Conservation (phyloP, 305 asterid species). For the Solanum hybrid region DNA sequence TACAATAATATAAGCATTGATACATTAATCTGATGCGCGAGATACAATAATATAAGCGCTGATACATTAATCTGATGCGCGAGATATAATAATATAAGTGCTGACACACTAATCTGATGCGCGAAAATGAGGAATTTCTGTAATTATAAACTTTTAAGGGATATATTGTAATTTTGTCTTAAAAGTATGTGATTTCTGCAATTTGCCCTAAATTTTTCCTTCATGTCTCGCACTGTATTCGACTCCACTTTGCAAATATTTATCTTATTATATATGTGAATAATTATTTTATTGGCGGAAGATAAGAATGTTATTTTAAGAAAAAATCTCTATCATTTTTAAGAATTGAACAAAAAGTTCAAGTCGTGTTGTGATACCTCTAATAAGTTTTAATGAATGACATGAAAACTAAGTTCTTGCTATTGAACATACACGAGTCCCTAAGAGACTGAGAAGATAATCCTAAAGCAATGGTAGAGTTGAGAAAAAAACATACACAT, state of each 20-base stretch:
- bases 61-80: too few species aligned
- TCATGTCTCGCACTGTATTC: fast-evolving
- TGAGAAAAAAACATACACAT: background rate
- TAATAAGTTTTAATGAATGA: background rate
- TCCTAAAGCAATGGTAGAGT: background rate
- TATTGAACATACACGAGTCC: background rate
- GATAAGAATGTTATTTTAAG: background rate
- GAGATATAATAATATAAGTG: too few species aligned
- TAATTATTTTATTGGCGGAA: background rate
- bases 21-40: too few species aligned
- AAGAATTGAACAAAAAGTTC: background rate
- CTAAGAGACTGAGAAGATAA: background rate
- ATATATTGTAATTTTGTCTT: too few species aligned
- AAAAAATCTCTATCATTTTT: background rate
- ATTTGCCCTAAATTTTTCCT: too few species aligned
- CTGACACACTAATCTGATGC: too few species aligned
- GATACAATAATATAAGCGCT: too few species aligned
- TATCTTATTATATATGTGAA: background rate
- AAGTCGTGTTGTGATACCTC: background rate
- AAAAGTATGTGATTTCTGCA: too few species aligned
- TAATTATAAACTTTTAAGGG: too few species aligned
- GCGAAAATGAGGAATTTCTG: too few species aligned
- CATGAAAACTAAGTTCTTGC: background rate
- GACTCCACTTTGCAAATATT: fast-evolving
- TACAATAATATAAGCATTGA: too few species aligned